Percentiles rank a stretch among this genome's conserved stretches.
These are phyloP conservation scores for Yamadazyma conglobata DNA, from an alignment of 1,139 yeast genomes.

Conservation along the genomic window DNA sequence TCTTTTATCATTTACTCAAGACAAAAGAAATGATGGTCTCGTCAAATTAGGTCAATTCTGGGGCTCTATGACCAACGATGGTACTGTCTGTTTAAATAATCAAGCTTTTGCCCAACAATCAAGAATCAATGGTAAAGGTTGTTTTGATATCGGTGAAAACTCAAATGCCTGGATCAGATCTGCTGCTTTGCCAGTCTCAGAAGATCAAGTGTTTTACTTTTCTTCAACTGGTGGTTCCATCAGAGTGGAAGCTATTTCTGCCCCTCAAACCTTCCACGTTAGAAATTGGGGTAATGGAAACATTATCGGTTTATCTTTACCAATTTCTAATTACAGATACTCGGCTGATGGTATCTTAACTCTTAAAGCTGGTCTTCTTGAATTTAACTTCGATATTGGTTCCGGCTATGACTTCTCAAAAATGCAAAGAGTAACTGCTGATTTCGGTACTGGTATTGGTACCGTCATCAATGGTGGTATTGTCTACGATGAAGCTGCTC, in stretches of 20 bases:
- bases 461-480: slow-evolving; percentile 16
- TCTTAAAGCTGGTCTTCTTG: slow-evolving; percentile 8
- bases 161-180: slow-evolving; percentile 16
- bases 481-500: slow-evolving; percentile 16
- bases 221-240: slow-evolving; percentile 16
- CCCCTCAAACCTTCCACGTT: slow-evolving; percentile 20
- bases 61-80: slow-evolving; percentile 16
- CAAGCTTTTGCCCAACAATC: slow-evolving; percentile 19
- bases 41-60: slow-evolving; percentile 21
- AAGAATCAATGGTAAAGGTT: slow-evolving; percentile 19
- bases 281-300: slow-evolving; percentile 24
- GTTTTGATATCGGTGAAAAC: slow-evolving; percentile 18
- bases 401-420: slow-evolving; percentile 16
- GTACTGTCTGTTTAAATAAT: slow-evolving; percentile 20
- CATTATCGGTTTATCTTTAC: slow-evolving; percentile 17
- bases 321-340: slow-evolving; percentile 15
- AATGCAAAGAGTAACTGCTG: slow-evolving; percentile 15
- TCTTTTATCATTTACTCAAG: slow-evolving; percentile 22
- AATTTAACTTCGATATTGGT: slow-evolving; percentile 18
- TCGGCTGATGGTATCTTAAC: slow-evolving; percentile 13
- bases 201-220: slow-evolving; percentile 17
- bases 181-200: slow-evolving; percentile 13
- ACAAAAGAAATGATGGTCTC: slow-evolving; percentile 18
- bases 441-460: slow-evolving; percentile 16
- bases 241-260: slow-evolving; percentile 17